Percentiles rank a stretch among this genome's conserved stretches.
phyloP scores from a whole-genome alignment of 257 asterid genomes.

The Penstemon eatonii region DNA sequence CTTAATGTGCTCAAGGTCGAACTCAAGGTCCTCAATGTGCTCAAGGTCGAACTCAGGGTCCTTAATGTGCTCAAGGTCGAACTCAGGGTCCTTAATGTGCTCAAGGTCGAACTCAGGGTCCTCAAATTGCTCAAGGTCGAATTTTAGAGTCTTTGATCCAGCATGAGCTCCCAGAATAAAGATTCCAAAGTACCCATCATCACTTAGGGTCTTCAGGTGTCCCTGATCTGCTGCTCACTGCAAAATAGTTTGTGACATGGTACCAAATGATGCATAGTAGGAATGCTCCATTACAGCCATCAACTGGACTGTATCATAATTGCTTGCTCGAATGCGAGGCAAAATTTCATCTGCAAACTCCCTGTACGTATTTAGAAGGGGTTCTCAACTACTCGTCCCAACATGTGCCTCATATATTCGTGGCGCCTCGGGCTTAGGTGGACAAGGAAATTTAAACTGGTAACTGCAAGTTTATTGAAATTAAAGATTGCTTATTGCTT shows the following conservation, averaged over 20 bases:
- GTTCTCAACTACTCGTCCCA: constrained; percentile 93
- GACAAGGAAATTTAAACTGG: constrained; percentile 72
- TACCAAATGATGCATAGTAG: constrained; percentile 89
- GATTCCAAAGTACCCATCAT: too few relatives aligned
- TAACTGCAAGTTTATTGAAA: constrained; percentile 54
- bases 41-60: too few relatives aligned
- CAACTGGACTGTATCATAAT: constrained; percentile 88
- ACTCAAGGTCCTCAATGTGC: too few relatives aligned
- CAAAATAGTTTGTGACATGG: constrained; percentile 93
- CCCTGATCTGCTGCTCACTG: constrained; percentile 90
- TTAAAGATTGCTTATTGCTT: constrained; percentile 21
- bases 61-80: too few relatives aligned
- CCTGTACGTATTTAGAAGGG: constrained; percentile 70
- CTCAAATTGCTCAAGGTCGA: too few relatives aligned
- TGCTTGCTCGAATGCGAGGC: constrained; percentile 83
- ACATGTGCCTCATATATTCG: constrained; percentile 98
- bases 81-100: too few relatives aligned
- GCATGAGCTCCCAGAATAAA: too few relatives aligned
- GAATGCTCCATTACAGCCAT: constrained; percentile 99
- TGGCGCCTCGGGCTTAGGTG: constrained; percentile 77
- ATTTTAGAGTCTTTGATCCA: too few relatives aligned
- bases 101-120: too few relatives aligned
- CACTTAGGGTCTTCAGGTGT: constrained; percentile 96
- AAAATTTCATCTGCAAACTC: constrained; percentile 85
- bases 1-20: too few relatives aligned